Conservation (phyloP, 2,329 filamentous ascomycete species). For the Capronia coronata region DNA sequence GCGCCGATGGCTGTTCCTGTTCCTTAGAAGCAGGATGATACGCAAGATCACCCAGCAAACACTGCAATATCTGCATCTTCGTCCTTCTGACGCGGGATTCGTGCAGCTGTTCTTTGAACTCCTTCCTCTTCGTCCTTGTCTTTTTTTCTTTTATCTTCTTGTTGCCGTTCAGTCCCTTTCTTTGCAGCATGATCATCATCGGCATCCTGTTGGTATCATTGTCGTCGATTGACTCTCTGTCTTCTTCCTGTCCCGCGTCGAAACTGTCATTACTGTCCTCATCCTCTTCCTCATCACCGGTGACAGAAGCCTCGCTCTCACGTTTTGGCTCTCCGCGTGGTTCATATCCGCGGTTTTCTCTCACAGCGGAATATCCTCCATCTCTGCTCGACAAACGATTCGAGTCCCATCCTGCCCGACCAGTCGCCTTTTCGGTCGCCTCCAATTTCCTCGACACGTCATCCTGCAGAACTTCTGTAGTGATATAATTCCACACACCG, state of each 20-base stretch:
- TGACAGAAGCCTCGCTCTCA: no score
- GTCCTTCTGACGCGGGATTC: slow-evolving; percentile 12
- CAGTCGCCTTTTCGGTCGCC: slow-evolving; percentile 3
- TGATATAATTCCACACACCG: slow-evolving; percentile 37
- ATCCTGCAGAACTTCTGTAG: slow-evolving; percentile 34
- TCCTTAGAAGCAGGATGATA: background rate
- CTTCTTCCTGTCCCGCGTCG: background rate
- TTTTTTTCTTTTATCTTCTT: background rate
- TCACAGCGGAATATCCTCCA: background rate
- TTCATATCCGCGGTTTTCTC: no score
- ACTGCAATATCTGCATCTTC: slow-evolving; percentile 34
- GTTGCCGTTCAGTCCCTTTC: background rate
- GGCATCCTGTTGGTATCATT: background rate
- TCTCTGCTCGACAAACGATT: background rate
- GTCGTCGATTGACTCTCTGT: background rate
- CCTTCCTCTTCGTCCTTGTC: background rate
- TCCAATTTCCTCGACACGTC: slow-evolving; percentile 37
- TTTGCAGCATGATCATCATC: background rate
- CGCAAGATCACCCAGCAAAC: slow-evolving; percentile 5
- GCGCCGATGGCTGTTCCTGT: background rate
- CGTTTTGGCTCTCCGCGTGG: no score
- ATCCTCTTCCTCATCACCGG: background rate
- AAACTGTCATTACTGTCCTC: background rate
- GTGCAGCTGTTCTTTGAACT: slow-evolving; percentile 6
- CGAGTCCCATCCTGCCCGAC: no score